Percentiles rank a stretch among this genome's conserved stretches.
Evolutionary conservation across 805 yeast species (phyloP).

Genomic region (Cyberlindnera mississippiensis): DNA sequence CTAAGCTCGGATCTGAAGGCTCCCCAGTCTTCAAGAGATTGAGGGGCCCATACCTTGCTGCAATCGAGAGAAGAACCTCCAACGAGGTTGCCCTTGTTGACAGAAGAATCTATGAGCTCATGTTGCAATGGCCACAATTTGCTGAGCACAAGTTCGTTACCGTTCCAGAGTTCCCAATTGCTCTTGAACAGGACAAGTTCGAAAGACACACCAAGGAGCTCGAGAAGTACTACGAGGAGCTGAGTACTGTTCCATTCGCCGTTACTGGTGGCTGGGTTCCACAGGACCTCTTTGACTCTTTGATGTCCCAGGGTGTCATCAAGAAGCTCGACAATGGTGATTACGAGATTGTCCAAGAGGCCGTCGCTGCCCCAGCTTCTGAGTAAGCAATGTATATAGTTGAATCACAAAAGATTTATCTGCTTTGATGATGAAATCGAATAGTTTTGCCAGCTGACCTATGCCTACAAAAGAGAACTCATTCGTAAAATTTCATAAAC

Average conservation of each 20-base stretch:
- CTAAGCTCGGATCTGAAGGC: slow-evolving; percentile 73
- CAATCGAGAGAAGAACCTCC: slow-evolving; percentile 53
- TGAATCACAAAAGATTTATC: background rate
- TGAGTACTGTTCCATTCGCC: slow-evolving; percentile 73
- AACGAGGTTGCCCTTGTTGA: slow-evolving; percentile 61
- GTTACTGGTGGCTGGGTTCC: slow-evolving; percentile 96
- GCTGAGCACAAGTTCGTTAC: slow-evolving; percentile 54
- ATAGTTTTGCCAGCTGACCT: too few species aligned
- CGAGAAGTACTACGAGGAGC: slow-evolving; percentile 62
- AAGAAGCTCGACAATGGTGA: slow-evolving; percentile 58
- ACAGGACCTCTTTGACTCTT: slow-evolving; percentile 79
- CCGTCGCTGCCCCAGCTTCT: slow-evolving; percentile 3
- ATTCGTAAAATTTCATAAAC: too few species aligned
- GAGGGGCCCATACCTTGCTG: slow-evolving; percentile 59
- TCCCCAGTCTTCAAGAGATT: slow-evolving; percentile 76
- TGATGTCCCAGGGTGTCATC: slow-evolving; percentile 65
- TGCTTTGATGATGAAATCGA: too few species aligned
- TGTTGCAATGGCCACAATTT: slow-evolving; percentile 66
- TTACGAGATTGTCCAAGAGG: slow-evolving; percentile 32
- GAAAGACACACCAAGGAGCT: slow-evolving; percentile 54
- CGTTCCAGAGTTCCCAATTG: slow-evolving; percentile 53
- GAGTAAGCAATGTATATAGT: background rate
- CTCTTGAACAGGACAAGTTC: slow-evolving; percentile 54
- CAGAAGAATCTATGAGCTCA: slow-evolving; percentile 60
- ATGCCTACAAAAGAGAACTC: too few species aligned